A percentile compares a stretch with the other conserved stretches of the same genome.
These are phyloP conservation scores for Rutidosis leptorrhynchoides DNA, from an alignment of 129 eudicot species.

Conservation along the genomic window DNA sequence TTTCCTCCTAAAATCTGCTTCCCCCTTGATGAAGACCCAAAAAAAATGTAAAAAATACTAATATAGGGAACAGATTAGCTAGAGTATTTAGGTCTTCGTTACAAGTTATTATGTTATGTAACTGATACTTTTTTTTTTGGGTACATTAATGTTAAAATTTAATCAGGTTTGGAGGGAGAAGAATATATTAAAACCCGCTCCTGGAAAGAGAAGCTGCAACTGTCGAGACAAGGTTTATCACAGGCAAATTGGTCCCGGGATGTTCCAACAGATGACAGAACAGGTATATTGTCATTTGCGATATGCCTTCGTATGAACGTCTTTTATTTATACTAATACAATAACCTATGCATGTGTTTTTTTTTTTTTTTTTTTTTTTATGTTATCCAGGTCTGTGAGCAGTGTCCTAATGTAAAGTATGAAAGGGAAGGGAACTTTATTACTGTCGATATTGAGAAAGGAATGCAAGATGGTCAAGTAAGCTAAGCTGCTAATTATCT, in stretches of 20 bases:
- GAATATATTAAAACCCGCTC: slow-evolving; percentile 87
- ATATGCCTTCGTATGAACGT: slow-evolving; percentile 8
- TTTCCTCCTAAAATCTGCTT: too few species aligned
- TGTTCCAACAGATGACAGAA: slow-evolving; percentile 99
- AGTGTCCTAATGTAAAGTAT: slow-evolving; percentile 88
- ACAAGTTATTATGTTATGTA: background rate
- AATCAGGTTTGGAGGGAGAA: slow-evolving; percentile 98
- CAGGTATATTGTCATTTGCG: slow-evolving; percentile 51
- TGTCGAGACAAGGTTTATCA: slow-evolving; percentile 97
- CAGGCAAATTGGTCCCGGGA: slow-evolving; percentile 98
- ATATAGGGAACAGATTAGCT: background rate
- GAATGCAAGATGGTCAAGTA: slow-evolving; percentile 99
- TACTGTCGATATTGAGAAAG: slow-evolving; percentile 96
- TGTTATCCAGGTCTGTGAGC: slow-evolving; percentile 79
- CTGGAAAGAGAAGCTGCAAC: slow-evolving; percentile 93
- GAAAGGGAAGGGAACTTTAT: slow-evolving; percentile 81
- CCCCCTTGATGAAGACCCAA: too few species aligned
- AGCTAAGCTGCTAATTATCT: slow-evolving; percentile 37
- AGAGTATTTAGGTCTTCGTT: background rate
- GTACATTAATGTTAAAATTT: slow-evolving; percentile 1
- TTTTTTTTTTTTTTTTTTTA: too few species aligned
- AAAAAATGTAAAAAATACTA: too few species aligned
- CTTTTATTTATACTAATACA: background rate
- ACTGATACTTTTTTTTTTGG: background rate
- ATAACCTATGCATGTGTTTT: slow-evolving; percentile 1